Conservation (phyloP, 805 yeast genomes). For the Candida piceae region DNA sequence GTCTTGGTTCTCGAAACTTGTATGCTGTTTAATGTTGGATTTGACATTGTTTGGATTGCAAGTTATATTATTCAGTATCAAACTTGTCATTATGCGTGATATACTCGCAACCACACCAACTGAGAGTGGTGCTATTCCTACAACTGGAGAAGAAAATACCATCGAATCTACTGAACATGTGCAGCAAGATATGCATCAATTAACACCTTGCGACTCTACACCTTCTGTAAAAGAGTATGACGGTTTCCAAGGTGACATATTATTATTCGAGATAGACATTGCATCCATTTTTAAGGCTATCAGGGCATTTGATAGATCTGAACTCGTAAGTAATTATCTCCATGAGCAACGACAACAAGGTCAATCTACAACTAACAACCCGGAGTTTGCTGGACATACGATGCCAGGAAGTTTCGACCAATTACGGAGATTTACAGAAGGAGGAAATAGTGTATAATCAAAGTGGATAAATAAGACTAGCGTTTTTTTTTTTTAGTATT, state of each 20-base stretch:
- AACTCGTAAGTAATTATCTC: constrained; percentile 4
- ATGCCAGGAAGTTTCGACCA: constrained; percentile 11
- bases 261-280: constrained; percentile 34
- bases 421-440: constrained; percentile 11
- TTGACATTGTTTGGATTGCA: constrained; percentile 27
- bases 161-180: too few relatives aligned
- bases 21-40: constrained; percentile 28
- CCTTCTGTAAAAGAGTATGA: constrained; percentile 26
- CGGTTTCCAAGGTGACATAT: constrained; percentile 41
- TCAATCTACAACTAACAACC: background rate
- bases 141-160: too few relatives aligned
- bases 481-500: too few relatives aligned
- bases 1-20: constrained; percentile 23
- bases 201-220: background rate
- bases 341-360: constrained; percentile 1
- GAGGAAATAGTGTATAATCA: constrained; percentile 6
- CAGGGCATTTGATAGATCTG: constrained; percentile 13
- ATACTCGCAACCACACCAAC: constrained; percentile 15
- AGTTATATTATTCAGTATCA: constrained; percentile 25
- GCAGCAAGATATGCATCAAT: too few relatives aligned
- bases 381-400: background rate
- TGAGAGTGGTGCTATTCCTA: background rate
- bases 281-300: constrained; percentile 22
- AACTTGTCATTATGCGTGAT: constrained; percentile 27
- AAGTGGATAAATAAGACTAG: too few relatives aligned